Percentiles rank a stretch among this genome's conserved stretches.
Evolutionary conservation across 2,329 filamentous ascomycete species (phyloP).

Genomic region (Canariomyces notabilis): DNA sequence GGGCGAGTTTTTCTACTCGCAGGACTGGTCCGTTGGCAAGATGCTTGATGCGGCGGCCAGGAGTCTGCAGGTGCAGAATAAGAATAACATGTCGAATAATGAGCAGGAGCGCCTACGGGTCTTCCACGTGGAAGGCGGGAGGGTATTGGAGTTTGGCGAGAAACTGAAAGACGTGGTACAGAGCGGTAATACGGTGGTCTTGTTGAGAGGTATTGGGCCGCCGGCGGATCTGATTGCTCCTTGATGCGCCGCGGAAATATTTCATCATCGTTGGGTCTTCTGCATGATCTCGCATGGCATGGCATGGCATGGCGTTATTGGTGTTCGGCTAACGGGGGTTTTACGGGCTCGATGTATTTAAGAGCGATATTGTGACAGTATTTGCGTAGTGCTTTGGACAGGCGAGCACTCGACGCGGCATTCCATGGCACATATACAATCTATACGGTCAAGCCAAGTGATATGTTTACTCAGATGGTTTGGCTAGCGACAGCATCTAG

Average conservation of each 20-base stretch:
- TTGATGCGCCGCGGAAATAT: slow-evolving; percentile 24
- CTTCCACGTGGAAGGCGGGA: slow-evolving; percentile 88
- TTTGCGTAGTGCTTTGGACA: no score
- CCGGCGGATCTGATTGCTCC: slow-evolving; percentile 66
- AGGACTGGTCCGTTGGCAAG: slow-evolving; percentile 85
- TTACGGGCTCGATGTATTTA: slow-evolving; percentile 5
- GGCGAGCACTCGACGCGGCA: no score
- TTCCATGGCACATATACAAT: no score
- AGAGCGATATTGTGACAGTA: no score
- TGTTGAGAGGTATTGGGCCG: slow-evolving; percentile 80
- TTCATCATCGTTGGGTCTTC: not conserved
- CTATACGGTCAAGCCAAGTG: no score
- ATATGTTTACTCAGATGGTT: no score
- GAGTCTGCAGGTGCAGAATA: slow-evolving; percentile 71
- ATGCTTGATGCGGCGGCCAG: slow-evolving; percentile 74
- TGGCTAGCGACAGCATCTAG: no score
- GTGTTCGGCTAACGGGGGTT: slow-evolving; percentile 1
- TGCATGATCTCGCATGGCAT: slow-evolving; percentile 8
- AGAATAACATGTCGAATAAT: slow-evolving; percentile 72
- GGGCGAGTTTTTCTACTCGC: slow-evolving; percentile 73
- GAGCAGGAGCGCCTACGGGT: slow-evolving; percentile 79
- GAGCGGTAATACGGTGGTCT: slow-evolving; percentile 84
- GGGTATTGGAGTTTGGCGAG: slow-evolving; percentile 81
- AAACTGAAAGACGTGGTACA: slow-evolving; percentile 69
- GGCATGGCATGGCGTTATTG: no score